Evolutionary conservation across 495 filamentous ascomycete genomes (phyloP), one percentile per base, ranked within the genome.

Genomic region (Parathielavia appendiculata): DNA sequence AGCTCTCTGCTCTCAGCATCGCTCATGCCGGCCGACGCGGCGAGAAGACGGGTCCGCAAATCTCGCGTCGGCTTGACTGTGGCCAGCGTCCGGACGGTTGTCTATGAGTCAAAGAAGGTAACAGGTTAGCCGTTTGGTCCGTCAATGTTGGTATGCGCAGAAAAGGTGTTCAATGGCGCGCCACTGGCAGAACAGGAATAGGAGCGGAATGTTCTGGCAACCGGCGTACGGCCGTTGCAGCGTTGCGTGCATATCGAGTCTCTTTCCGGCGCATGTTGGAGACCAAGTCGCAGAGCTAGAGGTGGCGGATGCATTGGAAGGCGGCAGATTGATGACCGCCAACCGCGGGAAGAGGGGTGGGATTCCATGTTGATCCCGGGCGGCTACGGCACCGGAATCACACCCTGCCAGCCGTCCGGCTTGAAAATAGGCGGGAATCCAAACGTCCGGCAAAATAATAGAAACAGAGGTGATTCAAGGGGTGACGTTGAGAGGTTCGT

Each of bases 61-160:
- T 96, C 91, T 14, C 90, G 83, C 35, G 84, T 87, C 14, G 90
- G 88, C 72, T 91, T 92, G 61, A 86, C 85, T 61, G 90, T 85
- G 60, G 86, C 80, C 26, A 95, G 63, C 12, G 85, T 81, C 57
- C 83, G 82, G 44, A 89, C 79, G 17, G 83, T 80, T 54, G 85
- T 84, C 85, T 86, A 57, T 26, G 30, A 44, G 30, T 49, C 30
- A 61, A 30, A 20, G 43, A 6, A 34, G 32, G 20, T 26, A 5
- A 23, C 2, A 10, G 5, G 14, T 32, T n/a, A 34, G 23, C 23
- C 7, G 9, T 12, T 16, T 23, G 41, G 8, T 17, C 7, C 8
- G n/a, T 17, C 1, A 5, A 20, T 7, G 30, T 17, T 30, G 12
- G 39, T 7, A 7, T 16, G 6, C 20, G n/a, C 8, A 7, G 9